Conservation (phyloP, 805 yeast genomes). For the Metschnikowia drakensbergensis region DNA sequence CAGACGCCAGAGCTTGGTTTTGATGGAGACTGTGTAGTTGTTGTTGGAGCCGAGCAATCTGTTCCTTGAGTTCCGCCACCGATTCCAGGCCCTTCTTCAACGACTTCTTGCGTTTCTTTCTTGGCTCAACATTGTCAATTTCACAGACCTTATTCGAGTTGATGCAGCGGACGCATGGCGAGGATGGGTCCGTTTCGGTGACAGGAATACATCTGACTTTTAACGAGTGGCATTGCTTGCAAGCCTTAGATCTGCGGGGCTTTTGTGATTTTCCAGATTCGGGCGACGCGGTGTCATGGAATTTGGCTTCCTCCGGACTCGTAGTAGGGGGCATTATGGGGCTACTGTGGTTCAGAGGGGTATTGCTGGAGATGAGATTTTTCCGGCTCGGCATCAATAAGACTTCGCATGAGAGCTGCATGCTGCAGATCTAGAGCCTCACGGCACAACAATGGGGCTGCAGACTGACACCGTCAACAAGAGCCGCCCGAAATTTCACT, state of each 20-base stretch:
- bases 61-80: constrained; percentile 21
- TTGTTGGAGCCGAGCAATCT: constrained; percentile 18
- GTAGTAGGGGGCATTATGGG: not conserved
- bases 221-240: constrained; percentile 72
- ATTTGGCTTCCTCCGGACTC: not conserved
- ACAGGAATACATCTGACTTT: constrained; percentile 84
- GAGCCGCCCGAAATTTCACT: no score
- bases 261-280: constrained; percentile 7
- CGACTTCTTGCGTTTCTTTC: constrained; percentile 43
- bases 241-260: constrained; percentile 51
- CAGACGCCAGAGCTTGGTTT: constrained; percentile 5
- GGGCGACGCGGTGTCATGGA: not conserved
- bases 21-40: constrained; percentile 13
- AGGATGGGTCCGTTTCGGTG: constrained; percentile 50
- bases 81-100: constrained; percentile 16
- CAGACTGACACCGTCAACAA: not conserved
- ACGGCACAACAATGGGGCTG: constrained; percentile 4
- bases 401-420: constrained; percentile 4
- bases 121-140: constrained; percentile 57
- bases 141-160: constrained; percentile 63
- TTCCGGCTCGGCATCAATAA: constrained; percentile 4
- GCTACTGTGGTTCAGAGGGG: not conserved
- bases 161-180: constrained; percentile 72
- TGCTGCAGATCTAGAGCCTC: constrained; percentile 1
- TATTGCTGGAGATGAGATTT: constrained; percentile 3